phyloP scores from a whole-genome alignment of 2,329 filamentous ascomycete species.

The Diaporthe destruens region DNA sequence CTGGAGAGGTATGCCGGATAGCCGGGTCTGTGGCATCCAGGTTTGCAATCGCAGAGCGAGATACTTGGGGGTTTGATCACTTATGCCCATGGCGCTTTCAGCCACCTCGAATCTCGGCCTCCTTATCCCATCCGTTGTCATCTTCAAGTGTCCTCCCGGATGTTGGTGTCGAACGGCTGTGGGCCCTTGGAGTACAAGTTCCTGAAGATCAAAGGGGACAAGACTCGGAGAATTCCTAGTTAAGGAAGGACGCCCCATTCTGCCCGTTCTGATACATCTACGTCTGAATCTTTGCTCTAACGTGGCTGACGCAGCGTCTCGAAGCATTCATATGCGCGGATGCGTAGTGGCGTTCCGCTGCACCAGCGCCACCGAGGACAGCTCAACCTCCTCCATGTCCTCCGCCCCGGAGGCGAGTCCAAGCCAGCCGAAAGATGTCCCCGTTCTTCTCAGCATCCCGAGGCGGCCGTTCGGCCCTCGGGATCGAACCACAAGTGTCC shows the following conservation, averaged over 20 bases:
- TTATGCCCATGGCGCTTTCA: slow-evolving; percentile 6
- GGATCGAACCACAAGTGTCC: too few relatives aligned
- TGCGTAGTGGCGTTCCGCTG: slow-evolving; percentile 4
- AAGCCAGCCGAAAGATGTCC: too few relatives aligned
- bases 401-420: not conserved
- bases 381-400: not conserved
- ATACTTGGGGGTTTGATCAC: not conserved
- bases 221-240: not conserved
- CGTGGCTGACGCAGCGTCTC: slow-evolving; percentile 4
- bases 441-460: too few relatives aligned
- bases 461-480: too few relatives aligned
- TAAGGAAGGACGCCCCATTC: slow-evolving; percentile 2
- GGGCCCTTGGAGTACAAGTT: not conserved
- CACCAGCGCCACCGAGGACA: slow-evolving; percentile 14
- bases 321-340: not conserved
- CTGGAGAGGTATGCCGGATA: not conserved
- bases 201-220: slow-evolving; percentile 1
- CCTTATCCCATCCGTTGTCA: not conserved
- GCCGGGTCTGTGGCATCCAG: not conserved
- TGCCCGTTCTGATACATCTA: slow-evolving; percentile 1
- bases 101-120: slow-evolving; percentile 4
- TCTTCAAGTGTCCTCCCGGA: slow-evolving; percentile 6
- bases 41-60: not conserved
- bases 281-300: not conserved
- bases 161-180: slow-evolving; percentile 8